Base-by-base conservation (phyloP, 106 monocot genomes). In the Allium cepa region DNA sequence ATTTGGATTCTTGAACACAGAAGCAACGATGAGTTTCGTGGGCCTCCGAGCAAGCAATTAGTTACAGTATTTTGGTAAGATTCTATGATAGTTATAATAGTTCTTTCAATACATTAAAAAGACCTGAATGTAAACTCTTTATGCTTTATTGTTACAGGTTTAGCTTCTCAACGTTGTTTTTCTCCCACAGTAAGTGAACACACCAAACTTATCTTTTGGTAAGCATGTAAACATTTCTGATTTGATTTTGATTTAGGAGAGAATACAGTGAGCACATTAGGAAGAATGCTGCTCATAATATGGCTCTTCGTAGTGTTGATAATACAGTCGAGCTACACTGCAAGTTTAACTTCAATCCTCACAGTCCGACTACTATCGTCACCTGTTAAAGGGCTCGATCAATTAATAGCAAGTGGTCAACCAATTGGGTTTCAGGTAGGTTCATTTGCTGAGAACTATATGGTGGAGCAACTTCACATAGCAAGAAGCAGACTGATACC, bases 1-100 rank as follows among this genome's bases (percentile, higher is more conserved):
- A 65, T 93, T 12, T 93, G 93, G 93, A 79, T 93, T 77, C 80
- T 93, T 28, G 88, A 93, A 69, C 93, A 93, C 62, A 74, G 93
- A 56, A 63, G 81, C 57, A 93, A 93, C 69, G 85, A 88, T 68
- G 88, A 93, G 46, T 89, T 88, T 68, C 93, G 86, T 69, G 88
- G 93, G 12, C 75, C 93, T 17, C 93, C 83, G 6, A 83, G 68
- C 46, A 83, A 88, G 57, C 93, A 93, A 71, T 18, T 88, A 0
- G 67, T 59, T 53, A 93, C 93, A 11, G 68, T 88, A 4, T 75
- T 83, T 47, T 93, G 86, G 93, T 89, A 62, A 27, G 62, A 62
- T 18, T 59, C 9, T 9, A 22, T 13, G 3, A 17, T 18, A 2
- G 9, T 8, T 9, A 22, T 13, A 17, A 17, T 18, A 2, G 9